These are phyloP conservation scores for Umbelopsis sp. DNA, from an alignment of 192 early-diverging fungal species.

Conservation along the genomic window DNA sequence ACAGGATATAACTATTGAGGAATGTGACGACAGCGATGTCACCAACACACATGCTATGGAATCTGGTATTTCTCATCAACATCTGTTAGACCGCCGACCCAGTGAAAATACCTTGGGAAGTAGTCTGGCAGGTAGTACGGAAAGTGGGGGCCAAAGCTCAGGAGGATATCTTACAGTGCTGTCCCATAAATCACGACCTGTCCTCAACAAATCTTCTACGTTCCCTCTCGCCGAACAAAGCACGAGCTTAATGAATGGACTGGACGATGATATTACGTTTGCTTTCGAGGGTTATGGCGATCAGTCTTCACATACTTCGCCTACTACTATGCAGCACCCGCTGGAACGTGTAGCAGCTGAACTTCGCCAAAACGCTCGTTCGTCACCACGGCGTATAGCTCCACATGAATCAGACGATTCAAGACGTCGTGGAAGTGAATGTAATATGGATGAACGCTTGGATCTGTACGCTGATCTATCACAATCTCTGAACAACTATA, in stretches of 20 bases:
- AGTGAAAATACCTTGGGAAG: not conserved
- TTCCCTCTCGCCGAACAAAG: not conserved
- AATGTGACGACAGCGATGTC: conserved; percentile 3
- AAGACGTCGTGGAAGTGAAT: conserved; percentile 10
- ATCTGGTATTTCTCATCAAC: conserved; percentile 1
- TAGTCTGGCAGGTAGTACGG: not conserved
- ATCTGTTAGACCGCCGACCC: not conserved
- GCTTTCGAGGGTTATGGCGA: conserved; percentile 11
- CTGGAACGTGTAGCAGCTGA: conserved; percentile 16
- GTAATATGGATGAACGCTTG: conserved; percentile 1
- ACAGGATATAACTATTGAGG: not conserved
- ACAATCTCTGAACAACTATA: not conserved
- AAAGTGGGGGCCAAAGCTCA: not conserved
- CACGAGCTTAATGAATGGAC: not conserved
- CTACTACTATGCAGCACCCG: not conserved
- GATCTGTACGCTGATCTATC: conserved; percentile 9
- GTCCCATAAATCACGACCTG: not conserved
- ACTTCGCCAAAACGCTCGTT: conserved; percentile 11
- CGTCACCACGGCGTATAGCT: not conserved
- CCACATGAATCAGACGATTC: not conserved
- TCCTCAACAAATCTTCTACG: not conserved
- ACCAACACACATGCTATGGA: not conserved
- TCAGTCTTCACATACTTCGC: not conserved
- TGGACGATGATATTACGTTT: conserved; percentile 10
- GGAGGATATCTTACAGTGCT: not conserved